phyloP scores from a whole-genome alignment of 768 basidiomycete genomes.

The Boletus reticuloceps region DNA sequence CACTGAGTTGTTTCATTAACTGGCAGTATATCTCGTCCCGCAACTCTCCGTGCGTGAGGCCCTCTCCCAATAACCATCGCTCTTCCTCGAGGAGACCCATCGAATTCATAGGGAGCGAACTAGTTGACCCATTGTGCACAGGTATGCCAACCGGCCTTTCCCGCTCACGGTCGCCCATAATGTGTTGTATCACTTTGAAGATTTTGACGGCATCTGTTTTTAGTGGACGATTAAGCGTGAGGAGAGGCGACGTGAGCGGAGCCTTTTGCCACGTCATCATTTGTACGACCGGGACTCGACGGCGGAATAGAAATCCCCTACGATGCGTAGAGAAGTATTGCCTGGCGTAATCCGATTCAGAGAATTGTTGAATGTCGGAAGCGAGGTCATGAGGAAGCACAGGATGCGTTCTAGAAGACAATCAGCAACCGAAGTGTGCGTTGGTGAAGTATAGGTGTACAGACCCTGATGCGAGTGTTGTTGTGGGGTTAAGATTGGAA shows the following conservation, averaged over 20 bases:
- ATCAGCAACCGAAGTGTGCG: slow-evolving; percentile 7
- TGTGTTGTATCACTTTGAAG: slow-evolving; percentile 87
- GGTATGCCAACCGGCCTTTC: slow-evolving; percentile 57
- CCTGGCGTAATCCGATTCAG: slow-evolving; percentile 78
- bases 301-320: slow-evolving; percentile 83
- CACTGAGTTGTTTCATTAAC: slow-evolving; percentile 84
- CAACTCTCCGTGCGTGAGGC: slow-evolving; percentile 76
- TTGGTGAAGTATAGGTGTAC: slow-evolving; percentile 19
- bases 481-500: slow-evolving; percentile 28
- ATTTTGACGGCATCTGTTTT: slow-evolving; percentile 77
- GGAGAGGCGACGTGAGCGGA: slow-evolving; percentile 70
- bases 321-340: slow-evolving; percentile 89
- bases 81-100: slow-evolving; percentile 73
- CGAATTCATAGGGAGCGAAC: slow-evolving; percentile 40
- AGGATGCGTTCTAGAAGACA: slow-evolving; percentile 59
- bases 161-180: slow-evolving; percentile 90
- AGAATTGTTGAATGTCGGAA: slow-evolving; percentile 84
- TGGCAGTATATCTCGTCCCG: slow-evolving; percentile 95
- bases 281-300: slow-evolving; percentile 77
- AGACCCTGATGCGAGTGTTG: slow-evolving; percentile 65
- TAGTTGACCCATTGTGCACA: slow-evolving; percentile 40
- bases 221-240: slow-evolving; percentile 63
- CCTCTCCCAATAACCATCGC: slow-evolving; percentile 80
- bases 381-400: slow-evolving; percentile 78
- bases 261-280: slow-evolving; percentile 92